phyloP scores from a whole-genome alignment of 257 asterid species.

The Fraxinus excelsior region DNA sequence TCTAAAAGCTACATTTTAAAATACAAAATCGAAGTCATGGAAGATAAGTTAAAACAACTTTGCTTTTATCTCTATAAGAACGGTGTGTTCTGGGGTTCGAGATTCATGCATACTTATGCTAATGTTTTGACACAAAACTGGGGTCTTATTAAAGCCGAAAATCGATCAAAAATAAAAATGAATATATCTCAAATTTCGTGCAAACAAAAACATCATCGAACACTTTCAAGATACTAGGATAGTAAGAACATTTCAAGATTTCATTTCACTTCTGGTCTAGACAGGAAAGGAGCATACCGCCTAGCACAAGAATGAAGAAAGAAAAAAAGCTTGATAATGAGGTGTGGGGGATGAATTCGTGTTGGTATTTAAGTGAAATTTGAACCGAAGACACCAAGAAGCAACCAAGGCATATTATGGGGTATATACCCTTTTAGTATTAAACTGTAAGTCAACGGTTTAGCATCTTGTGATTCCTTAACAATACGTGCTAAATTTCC shows the following conservation, averaged over 20 bases:
- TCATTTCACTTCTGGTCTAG: not conserved
- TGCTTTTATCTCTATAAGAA: not conserved
- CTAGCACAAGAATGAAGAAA: not conserved
- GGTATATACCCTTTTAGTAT: conserved; percentile 27
- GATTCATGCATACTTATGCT: not conserved
- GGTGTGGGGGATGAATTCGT: not conserved
- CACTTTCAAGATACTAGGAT: not conserved
- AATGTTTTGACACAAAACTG: too few species aligned
- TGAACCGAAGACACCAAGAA: not conserved
- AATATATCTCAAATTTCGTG: not conserved
- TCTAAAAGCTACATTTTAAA: not conserved
- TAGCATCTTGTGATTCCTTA: not conserved
- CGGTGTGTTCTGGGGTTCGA: not conserved
- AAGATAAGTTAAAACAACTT: not conserved
- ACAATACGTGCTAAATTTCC: not conserved
- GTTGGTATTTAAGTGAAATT: conserved; percentile 11
- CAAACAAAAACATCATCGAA: not conserved
- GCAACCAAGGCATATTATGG: conserved; percentile 22
- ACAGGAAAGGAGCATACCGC: not conserved
- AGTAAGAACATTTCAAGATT: not conserved
- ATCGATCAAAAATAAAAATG: too few species aligned
- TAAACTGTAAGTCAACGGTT: not conserved
- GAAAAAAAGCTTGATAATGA: not conserved
- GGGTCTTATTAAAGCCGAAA: too few species aligned
- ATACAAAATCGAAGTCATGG: too few species aligned